A percentile compares a stretch with the other conserved stretches of the same genome.
phyloP scores from a whole-genome alignment of 192 early-diverging fungal species.

The Coemansia sp. region DNA sequence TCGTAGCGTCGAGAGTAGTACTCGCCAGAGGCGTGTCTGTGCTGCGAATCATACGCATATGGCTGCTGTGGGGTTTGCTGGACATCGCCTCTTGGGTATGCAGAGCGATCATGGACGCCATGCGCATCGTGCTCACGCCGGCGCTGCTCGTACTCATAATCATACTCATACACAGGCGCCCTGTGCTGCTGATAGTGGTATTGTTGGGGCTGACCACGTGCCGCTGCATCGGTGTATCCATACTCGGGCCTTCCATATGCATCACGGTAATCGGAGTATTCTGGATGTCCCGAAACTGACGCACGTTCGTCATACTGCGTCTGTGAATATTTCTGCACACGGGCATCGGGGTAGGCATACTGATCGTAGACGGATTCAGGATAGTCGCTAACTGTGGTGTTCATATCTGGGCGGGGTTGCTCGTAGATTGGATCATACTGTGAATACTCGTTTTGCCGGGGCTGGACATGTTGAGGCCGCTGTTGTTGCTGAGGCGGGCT shows the following conservation, averaged over 20 bases:
- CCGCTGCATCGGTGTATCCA: conserved; percentile 19
- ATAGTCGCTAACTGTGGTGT: not conserved
- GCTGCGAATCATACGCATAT: conserved; percentile 23
- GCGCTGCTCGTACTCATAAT: conserved; percentile 23
- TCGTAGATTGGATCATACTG: conserved; percentile 29
- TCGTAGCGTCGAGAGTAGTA: conserved; percentile 38
- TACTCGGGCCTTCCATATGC: conserved; percentile 32
- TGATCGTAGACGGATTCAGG: conserved; percentile 15
- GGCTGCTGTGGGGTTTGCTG: conserved; percentile 6
- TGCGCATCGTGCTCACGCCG: conserved; percentile 8
- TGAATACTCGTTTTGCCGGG: conserved; percentile 21
- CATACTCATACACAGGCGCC: conserved; percentile 34
- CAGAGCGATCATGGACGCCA: conserved; percentile 14
- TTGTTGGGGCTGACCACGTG: conserved; percentile 1
- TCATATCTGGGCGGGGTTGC: conserved; percentile 19
- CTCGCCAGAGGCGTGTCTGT: conserved; percentile 13
- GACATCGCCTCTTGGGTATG: conserved; percentile 15
- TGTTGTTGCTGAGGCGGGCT: conserved; percentile 11
- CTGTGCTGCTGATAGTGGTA: conserved; percentile 14
- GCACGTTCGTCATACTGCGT: conserved; percentile 6
- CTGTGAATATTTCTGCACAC: conserved; percentile 6
- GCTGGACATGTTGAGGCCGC: not conserved
- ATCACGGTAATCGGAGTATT: conserved; percentile 43
- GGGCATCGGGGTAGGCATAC: conserved; percentile 22
- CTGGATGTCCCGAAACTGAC: conserved; percentile 1